Conservation (phyloP, 495 filamentous ascomycete species). For the Penicillium goetzii region DNA sequence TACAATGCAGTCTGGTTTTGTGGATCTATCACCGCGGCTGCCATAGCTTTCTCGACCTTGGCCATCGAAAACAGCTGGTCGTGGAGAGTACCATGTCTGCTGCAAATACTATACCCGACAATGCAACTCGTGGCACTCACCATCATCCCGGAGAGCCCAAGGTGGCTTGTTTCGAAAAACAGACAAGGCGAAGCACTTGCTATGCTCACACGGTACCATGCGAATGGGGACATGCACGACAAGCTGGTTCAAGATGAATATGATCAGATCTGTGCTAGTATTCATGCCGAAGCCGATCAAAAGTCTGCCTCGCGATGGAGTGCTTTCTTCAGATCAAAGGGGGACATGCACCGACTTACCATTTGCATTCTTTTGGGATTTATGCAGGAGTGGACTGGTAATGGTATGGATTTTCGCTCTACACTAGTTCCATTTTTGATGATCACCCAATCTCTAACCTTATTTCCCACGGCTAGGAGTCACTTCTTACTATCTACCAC, state of each 20-base stretch:
- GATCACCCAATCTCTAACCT: neutral
- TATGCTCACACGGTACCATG: constrained; percentile 45
- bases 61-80: constrained; percentile 28
- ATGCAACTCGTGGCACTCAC: constrained; percentile 24
- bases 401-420: constrained; percentile 43
- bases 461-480: constrained; percentile 37
- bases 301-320: constrained; percentile 28
- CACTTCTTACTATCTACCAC: constrained; percentile 63
- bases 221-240: constrained; percentile 31
- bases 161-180: constrained; percentile 49
- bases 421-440: neutral
- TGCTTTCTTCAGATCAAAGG: constrained; percentile 63
- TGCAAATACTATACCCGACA: constrained; percentile 29
- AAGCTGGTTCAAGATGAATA: constrained; percentile 38
- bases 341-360: constrained; percentile 65
- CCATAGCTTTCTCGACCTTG: constrained; percentile 27
- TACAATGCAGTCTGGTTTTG: constrained; percentile 36
- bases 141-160: constrained; percentile 32
- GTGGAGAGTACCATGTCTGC: constrained; percentile 32
- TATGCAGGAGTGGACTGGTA: constrained; percentile 68
- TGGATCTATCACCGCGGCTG: constrained; percentile 33
- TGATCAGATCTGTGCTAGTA: constrained; percentile 51
- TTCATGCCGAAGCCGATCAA: constrained; percentile 45
- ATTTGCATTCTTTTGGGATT: constrained; percentile 62
- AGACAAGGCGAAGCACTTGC: constrained; percentile 43